A percentile compares a stretch with the other conserved stretches of the same genome.
These are phyloP conservation scores for Polyporus arcularius DNA, from an alignment of 768 basidiomycete genomes.

Conservation along the genomic window DNA sequence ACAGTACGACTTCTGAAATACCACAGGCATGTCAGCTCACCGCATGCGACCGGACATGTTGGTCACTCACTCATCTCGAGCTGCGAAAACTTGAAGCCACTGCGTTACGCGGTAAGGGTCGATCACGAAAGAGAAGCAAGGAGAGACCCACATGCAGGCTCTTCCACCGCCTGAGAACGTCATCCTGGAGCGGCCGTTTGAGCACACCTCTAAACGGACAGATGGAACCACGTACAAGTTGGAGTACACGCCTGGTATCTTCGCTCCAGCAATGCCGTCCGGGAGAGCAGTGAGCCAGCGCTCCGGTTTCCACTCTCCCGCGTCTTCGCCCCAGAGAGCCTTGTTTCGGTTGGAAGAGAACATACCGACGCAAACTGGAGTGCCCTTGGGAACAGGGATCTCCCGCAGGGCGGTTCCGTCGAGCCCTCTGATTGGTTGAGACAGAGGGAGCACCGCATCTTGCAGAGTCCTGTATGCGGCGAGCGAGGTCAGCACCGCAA, in stretches of 20 bases:
- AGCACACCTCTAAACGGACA: too few species aligned
- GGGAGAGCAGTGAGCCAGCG: slow-evolving; percentile 24
- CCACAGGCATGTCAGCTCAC: not conserved
- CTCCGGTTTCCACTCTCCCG: slow-evolving; percentile 27
- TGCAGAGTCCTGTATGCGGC: slow-evolving; percentile 3
- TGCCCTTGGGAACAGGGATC: slow-evolving; percentile 21
- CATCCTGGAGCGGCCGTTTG: slow-evolving; percentile 32
- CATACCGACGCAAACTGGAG: slow-evolving; percentile 21
- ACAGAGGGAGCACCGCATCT: slow-evolving; percentile 21
- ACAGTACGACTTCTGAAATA: slow-evolving; percentile 12
- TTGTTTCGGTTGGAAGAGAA: slow-evolving; percentile 26
- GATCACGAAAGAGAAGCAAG: too few species aligned
- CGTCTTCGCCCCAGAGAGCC: slow-evolving; percentile 28
- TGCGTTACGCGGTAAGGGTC: not conserved
- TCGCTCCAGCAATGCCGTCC: slow-evolving; percentile 7
- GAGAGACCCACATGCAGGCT: slow-evolving; percentile 44
- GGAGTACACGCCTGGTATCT: slow-evolving; percentile 22
- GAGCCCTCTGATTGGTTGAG: slow-evolving; percentile 11
- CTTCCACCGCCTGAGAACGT: slow-evolving; percentile 46
- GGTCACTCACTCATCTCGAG: slow-evolving; percentile 22
- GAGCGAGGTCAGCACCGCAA: not conserved
- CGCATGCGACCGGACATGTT: not conserved
- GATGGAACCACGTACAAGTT: slow-evolving; percentile 5
- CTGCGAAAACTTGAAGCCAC: slow-evolving; percentile 25
- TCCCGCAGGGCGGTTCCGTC: slow-evolving; percentile 21